Percentiles rank a stretch among this genome's conserved stretches.
phyloP scores from a whole-genome alignment of 2,329 filamentous ascomycete species.

The Fusarium falciforme region DNA sequence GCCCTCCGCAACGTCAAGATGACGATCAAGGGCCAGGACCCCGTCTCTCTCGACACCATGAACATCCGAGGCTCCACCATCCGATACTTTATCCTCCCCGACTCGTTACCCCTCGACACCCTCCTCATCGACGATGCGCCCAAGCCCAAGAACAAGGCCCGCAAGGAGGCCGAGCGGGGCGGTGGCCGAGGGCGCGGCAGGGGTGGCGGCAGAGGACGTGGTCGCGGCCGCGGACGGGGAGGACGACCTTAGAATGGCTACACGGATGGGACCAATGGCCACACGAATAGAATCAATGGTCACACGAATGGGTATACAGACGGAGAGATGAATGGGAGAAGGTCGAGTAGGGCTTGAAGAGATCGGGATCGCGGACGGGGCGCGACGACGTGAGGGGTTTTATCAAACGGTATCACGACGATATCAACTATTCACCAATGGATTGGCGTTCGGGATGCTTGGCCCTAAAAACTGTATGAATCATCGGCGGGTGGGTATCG shows the following conservation, averaged over 20 bases:
- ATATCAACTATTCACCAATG: constrained; percentile 44
- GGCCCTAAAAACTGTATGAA: constrained; percentile 46
- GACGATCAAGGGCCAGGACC: constrained; percentile 88
- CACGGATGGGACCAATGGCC: not conserved
- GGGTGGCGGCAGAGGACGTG: constrained; percentile 66
- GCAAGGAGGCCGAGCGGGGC: constrained; percentile 83
- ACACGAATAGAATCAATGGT: not conserved
- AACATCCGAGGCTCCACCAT: constrained; percentile 97
- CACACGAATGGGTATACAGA: not conserved
- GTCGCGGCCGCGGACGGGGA: constrained; percentile 57
- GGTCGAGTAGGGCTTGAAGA: constrained; percentile 1
- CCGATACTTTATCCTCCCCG: constrained; percentile 95
- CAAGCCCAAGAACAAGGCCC: constrained; percentile 99
- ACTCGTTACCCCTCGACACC: constrained; percentile 94
- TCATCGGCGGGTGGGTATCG: constrained; percentile 44
- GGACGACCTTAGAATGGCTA: constrained; percentile 38
- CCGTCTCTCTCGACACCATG: constrained; percentile 91
- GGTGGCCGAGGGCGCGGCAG: constrained; percentile 64
- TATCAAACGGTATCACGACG: constrained; percentile 34
- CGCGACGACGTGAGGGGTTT: constrained; percentile 24
- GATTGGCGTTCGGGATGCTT: constrained; percentile 52
- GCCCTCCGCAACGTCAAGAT: constrained; percentile 96
- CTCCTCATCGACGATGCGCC: constrained; percentile 95
- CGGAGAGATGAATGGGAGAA: not conserved
- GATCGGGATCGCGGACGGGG: constrained; percentile 19